Base-by-base conservation (phyloP, 1,139 yeast species). In the Suhomyces wounanorum region DNA sequence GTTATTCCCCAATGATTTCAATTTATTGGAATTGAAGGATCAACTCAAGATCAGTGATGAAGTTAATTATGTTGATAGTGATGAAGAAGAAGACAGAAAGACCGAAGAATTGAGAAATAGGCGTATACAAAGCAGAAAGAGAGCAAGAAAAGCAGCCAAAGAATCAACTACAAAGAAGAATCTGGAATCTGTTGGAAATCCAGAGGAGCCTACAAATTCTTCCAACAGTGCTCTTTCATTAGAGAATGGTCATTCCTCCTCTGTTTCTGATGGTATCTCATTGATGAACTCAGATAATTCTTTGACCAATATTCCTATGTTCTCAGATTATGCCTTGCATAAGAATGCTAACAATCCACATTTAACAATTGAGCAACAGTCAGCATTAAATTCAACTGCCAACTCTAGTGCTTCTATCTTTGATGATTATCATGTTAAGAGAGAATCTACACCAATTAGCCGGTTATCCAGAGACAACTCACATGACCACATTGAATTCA, bases 281-380 rank as follows among this genome's bases (percentile, higher is more conserved):
- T 65, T 82, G 43, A 72, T 81, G 62, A 77, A 77, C 56, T 79
- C 85, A 3, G 81, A 76, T 51, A 75, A 75, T 49, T 81, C 83
- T 4, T 73, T 78, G 54, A 79, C 85, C 7, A 77, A 82, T 57
- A 78, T 82, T 45, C 86, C 85, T 0, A 67, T 81, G 70, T 81
- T 81, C 55, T 77, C 81, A 14, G 81, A 77, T 55, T 77, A 75
- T 53, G 67, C 63, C 21, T 66, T 77, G 52, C 77, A 74, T 56
- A 66, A 61, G 55, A 73, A 73, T 57, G 70, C 66, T 11, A 65
- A 58, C 48, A 67, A 68, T 49, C 62, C 66, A 13, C 51, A 60
- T 45, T 54, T 67, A 48, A 57, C 59, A 23, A 50, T 67, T 31
- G 69, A 66, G 21, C 61, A 60, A 18, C 70, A 67, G 47, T 69